Evolutionary conservation across 805 yeast genomes (phyloP).

Genomic region (Ogataea ramenticola): DNA sequence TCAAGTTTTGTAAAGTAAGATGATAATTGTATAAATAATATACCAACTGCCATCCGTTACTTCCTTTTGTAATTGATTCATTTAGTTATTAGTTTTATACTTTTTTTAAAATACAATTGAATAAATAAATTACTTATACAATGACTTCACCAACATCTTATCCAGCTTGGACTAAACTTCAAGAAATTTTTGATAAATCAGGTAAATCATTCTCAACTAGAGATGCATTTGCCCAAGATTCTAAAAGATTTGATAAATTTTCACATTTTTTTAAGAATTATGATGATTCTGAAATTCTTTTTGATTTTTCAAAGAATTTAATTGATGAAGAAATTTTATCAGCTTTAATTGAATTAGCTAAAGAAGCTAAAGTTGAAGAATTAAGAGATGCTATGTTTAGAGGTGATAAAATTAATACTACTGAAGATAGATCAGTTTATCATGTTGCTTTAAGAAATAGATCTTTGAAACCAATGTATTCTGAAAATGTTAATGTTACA

Average conservation of each 20-base stretch:
- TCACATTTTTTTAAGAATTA: conserved; percentile 73
- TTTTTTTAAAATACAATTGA: too few species aligned
- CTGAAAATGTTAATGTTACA: conserved; percentile 84
- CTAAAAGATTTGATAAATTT: conserved; percentile 67
- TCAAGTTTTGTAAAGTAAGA: too few species aligned
- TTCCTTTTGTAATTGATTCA: too few species aligned
- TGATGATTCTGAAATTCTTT: conserved; percentile 83
- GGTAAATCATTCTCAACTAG: conserved; percentile 70
- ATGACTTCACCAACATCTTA: conserved; percentile 43
- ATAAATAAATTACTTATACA: not conserved
- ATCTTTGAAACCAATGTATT: conserved; percentile 73
- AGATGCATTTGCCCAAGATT: conserved; percentile 71
- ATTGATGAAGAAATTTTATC: conserved; percentile 75
- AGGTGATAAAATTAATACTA: conserved; percentile 90
- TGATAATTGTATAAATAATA: too few species aligned
- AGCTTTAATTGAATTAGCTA: conserved; percentile 69
- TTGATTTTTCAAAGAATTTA: conserved; percentile 93
- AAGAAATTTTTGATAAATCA: conserved; percentile 56
- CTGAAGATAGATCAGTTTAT: conserved; percentile 95
- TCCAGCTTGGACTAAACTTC: conserved; percentile 79
- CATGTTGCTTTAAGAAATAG: conserved; percentile 97
- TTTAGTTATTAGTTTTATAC: too few species aligned
- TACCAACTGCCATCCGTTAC: too few species aligned
- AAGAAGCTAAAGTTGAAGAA: conserved; percentile 80
- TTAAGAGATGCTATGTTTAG: conserved; percentile 87